Evolutionary conservation across 2,329 filamentous ascomycete species (phyloP), one percentile per base, ranked within the genome.

Genomic region (Lasiodiplodia gonubiensis): DNA sequence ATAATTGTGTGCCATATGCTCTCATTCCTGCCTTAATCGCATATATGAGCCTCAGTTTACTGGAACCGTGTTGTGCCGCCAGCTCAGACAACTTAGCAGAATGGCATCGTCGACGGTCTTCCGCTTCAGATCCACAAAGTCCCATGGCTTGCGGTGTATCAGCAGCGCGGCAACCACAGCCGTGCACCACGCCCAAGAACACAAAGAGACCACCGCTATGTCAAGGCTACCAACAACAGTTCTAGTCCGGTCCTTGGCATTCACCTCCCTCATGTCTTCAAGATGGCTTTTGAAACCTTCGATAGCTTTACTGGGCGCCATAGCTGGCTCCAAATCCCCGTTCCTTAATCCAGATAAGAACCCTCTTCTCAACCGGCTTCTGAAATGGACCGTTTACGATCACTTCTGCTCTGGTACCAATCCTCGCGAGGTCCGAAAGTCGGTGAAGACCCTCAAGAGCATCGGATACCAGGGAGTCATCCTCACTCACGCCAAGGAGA

Each of bases 331-430:
- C 2, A 16, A 39, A 2, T 59, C 33, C 4, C 6, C 42, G 2
- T 14, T 67, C 12, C 14, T 61, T 14, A 30, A 67, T 23, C 65
- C 65, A 4, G 65, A 67, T 42, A 39, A 25, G 10, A 67, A 67
- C 55, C 87, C 87, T 0, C 53, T 94, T 1, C 83, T 97, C n/a
- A 88, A 89, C 49, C 86, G 83, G 63, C 75, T 93, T 49, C 82
- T 97, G 64, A 92, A 93, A 76, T 86, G 89, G 75, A 95, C 92
- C 0, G 91, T 97, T 71, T 97, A 97, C 78, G 88, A 89, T 48
- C 94, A 97, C 74, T 97, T 97, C 76, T 97, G 94, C 78, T 92
- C 92, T 0, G 94, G 94, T 48, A 91, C 93, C 77, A 91, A 87
- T 59, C 83, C 86, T 1, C 71, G 76, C 3, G 91, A 97, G 78